Base-by-base conservation (phyloP, 495 filamentous ascomycete genomes). In the Saxophila tyrrhenica region DNA sequence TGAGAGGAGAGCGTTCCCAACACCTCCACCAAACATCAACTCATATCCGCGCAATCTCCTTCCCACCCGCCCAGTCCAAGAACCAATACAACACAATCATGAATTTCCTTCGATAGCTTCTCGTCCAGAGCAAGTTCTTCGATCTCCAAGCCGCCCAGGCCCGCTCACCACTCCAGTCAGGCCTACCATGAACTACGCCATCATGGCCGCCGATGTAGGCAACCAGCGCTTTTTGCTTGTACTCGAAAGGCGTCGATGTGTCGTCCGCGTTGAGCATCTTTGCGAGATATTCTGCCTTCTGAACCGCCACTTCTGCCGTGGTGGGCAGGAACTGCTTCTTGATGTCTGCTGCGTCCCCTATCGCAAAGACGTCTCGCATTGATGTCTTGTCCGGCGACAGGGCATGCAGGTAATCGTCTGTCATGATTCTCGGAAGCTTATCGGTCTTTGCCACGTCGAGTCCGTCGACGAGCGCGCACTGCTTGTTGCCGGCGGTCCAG, bases 401-500 rank as follows among this genome's bases (percentile, higher is more conserved):
- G 32, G 66, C 64, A 5, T 61, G 57, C 22, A 69, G 48, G 39
- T 52, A 53, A 25, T 54, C 42, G 50, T 69, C 65, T 13, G 67
- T 69, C 25, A 69, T 43, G 42, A 69, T 62, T 2, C 67, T 17
- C 15, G 44, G 48, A 16, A 65, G 48, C 38, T 61, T 51, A 1
- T 56, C 52, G 1, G 64, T 61, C 41, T 64, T 65, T 47, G 59
- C 56, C 0, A 65, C 60, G 11, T 58, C 15, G 10, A 69, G 54
- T 9, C 39, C 45, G 11, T 65, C 65, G 1, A 66, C 55, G 0
- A 69, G 43, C 2, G 57, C 54, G 13, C 50, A 41, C 0, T 41
- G 50, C 41, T 64, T 60, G 41, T 67, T 69, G 8, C 67, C 67
- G 1, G 67, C 67, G 8, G 64, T 65, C 65, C 67, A 69, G 17